Percentiles rank a stretch among this genome's conserved stretches.
phyloP scores from a whole-genome alignment of 202 grass and related monocot genomes.

The Carex arenaria region DNA sequence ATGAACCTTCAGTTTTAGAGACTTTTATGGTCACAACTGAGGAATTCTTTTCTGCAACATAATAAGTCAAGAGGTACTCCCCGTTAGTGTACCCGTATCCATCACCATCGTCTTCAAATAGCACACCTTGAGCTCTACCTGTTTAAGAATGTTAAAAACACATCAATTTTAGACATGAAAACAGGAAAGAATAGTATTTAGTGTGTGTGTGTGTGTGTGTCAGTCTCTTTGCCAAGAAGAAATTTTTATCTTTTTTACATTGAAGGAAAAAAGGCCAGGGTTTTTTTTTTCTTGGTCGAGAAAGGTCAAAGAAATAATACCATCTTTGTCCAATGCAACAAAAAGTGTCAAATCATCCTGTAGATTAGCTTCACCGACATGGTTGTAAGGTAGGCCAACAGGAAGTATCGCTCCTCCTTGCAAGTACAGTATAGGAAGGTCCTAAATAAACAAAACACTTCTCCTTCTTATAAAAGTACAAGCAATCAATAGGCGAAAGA shows the following conservation, averaged over 20 bases:
- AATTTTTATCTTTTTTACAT: background rate
- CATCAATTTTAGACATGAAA: background rate
- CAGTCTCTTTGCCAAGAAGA: background rate
- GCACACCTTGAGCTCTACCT: slow-evolving; percentile 86
- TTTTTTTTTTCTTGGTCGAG: background rate
- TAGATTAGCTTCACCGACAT: slow-evolving; percentile 76
- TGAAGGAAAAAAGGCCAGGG: background rate
- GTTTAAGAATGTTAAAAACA: background rate
- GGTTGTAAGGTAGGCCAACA: slow-evolving; percentile 59
- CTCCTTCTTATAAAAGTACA: background rate
- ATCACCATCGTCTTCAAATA: slow-evolving; percentile 90
- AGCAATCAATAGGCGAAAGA: background rate
- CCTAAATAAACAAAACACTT: slow-evolving; percentile 47
- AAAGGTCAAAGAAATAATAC: slow-evolving; percentile 32
- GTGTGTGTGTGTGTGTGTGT: too few relatives aligned
- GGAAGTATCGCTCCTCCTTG: slow-evolving; percentile 87
- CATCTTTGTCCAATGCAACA: slow-evolving; percentile 84
- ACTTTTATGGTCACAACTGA: slow-evolving; percentile 59
- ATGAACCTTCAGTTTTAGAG: slow-evolving; percentile 60
- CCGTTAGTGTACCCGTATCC: slow-evolving; percentile 74
- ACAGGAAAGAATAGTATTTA: background rate
- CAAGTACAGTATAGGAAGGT: slow-evolving; percentile 75
- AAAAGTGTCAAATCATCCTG: slow-evolving; percentile 81
- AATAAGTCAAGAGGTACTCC: slow-evolving; percentile 71
- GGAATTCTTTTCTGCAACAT: slow-evolving; percentile 55